A percentile compares a stretch with the other conserved stretches of the same genome.
Conservation (phyloP, 352 stramenopile genomes). For the Phytophthora citricola region DNA sequence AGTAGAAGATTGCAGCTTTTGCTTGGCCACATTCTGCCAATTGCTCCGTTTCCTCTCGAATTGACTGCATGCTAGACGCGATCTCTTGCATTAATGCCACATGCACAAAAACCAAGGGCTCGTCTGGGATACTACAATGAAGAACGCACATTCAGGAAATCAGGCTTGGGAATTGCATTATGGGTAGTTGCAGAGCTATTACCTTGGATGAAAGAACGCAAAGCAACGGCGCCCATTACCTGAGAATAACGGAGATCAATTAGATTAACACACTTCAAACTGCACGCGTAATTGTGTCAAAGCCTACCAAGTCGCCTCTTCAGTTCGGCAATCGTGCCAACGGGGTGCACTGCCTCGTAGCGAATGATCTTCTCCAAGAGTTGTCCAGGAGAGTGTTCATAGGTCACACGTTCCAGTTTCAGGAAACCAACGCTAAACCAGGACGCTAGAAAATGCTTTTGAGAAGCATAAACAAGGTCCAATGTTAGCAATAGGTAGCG, state of each 20-base stretch:
- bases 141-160: conserved; percentile 1
- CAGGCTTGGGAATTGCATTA: not conserved
- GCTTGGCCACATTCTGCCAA: conserved; percentile 64
- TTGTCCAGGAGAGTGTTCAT: conserved; percentile 90
- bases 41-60: conserved; percentile 80
- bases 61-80: conserved; percentile 92
- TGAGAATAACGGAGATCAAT: conserved; percentile 11
- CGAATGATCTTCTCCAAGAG: conserved; percentile 96
- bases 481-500: no score
- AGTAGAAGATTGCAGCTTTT: conserved; percentile 95
- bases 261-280: not conserved
- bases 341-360: conserved; percentile 95
- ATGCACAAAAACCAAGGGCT: conserved; percentile 96
- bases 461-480: not conserved
- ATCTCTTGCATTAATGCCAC: conserved; percentile 92
- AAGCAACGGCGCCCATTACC: conserved; percentile 90
- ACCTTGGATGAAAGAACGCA: conserved; percentile 95
- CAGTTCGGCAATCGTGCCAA: conserved; percentile 94
- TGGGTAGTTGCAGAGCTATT: conserved; percentile 1
- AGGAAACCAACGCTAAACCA: conserved; percentile 95
- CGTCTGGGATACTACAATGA: conserved; percentile 71
- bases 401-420: conserved; percentile 92
- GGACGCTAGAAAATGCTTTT: conserved; percentile 87
- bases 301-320: conserved; percentile 85
- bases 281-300: not conserved